phyloP scores from a whole-genome alignment of 2,329 filamentous ascomycete genomes.

The Epichloe gansuensis region DNA sequence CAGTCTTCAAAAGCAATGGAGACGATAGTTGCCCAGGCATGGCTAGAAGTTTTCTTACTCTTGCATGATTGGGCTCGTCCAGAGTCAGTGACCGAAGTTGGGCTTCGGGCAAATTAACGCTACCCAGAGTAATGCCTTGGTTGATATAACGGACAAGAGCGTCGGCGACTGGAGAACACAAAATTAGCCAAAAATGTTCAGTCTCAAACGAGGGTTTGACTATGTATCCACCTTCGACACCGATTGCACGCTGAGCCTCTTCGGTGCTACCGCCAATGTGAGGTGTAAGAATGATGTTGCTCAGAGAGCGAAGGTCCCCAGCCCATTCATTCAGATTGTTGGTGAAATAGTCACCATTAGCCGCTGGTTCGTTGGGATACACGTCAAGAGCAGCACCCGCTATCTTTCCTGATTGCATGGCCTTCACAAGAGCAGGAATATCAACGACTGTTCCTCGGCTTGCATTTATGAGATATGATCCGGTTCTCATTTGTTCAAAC shows the following conservation, averaged over 20 bases:
- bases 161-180: constrained; percentile 48
- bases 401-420: constrained; percentile 73
- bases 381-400: constrained; percentile 95
- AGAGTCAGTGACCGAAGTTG: constrained; percentile 77
- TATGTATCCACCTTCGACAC: constrained; percentile 54
- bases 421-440: constrained; percentile 80
- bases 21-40: background rate
- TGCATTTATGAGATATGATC: constrained; percentile 91
- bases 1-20: background rate
- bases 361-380: constrained; percentile 84
- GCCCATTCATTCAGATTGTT: constrained; percentile 71
- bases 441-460: constrained; percentile 89
- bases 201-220: constrained; percentile 5
- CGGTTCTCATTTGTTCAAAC: constrained; percentile 80
- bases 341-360: constrained; percentile 92
- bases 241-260: constrained; percentile 92
- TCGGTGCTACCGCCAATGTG: constrained; percentile 97
- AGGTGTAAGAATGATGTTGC: constrained; percentile 88
- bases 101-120: constrained; percentile 95
- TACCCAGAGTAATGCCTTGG: constrained; percentile 78
- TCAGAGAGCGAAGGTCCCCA: constrained; percentile 70
- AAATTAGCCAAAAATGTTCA: background rate
- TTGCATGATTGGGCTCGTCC: constrained; percentile 78
- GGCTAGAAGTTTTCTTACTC: constrained; percentile 35
- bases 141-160: constrained; percentile 91